A percentile compares a stretch with the other conserved stretches of the same genome.
These are phyloP conservation scores for Colletotrichum eremochloae DNA, from an alignment of 2,329 filamentous ascomycete species.

Conservation along the genomic window DNA sequence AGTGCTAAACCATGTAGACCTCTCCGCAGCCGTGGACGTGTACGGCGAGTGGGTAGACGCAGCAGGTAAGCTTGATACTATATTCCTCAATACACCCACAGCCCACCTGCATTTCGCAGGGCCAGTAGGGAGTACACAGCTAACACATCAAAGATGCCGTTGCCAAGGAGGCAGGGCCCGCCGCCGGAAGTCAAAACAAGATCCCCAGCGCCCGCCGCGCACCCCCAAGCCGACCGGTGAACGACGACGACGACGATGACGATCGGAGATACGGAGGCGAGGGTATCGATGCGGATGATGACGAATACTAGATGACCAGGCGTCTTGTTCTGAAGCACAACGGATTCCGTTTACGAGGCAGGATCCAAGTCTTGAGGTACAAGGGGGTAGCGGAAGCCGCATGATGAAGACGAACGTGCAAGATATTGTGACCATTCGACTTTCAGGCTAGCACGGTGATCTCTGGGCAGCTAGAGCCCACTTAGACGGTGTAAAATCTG, in stretches of 20 bases:
- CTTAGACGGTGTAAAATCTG: conserved; percentile 90
- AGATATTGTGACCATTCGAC: not conserved
- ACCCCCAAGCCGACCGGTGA: conserved; percentile 45
- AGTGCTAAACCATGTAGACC: conserved; percentile 67
- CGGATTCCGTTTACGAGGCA: not conserved
- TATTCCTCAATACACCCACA: not conserved
- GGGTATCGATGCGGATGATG: conserved; percentile 66
- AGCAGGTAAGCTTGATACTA: conserved; percentile 58
- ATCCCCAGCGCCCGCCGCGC: conserved; percentile 25
- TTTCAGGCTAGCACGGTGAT: not conserved
- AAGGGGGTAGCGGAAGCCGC: not conserved
- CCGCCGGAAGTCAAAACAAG: conserved; percentile 34
- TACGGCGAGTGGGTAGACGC: conserved; percentile 99
- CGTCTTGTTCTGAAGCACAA: not conserved
- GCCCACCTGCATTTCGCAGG: not conserved
- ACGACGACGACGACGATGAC: conserved; percentile 66
- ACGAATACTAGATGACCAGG: conserved; percentile 62
- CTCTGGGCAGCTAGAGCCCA: not conserved
- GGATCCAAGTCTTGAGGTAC: not conserved
- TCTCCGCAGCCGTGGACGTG: conserved; percentile 92
- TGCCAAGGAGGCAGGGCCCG: conserved; percentile 58
- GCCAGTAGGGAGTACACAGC: not conserved
- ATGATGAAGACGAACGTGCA: not conserved
- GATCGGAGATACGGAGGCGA: conserved; percentile 66
- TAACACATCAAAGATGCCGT: conserved; percentile 58